Conservation (phyloP, 2,329 filamentous ascomycete genomes). For the Microsporum canis region DNA sequence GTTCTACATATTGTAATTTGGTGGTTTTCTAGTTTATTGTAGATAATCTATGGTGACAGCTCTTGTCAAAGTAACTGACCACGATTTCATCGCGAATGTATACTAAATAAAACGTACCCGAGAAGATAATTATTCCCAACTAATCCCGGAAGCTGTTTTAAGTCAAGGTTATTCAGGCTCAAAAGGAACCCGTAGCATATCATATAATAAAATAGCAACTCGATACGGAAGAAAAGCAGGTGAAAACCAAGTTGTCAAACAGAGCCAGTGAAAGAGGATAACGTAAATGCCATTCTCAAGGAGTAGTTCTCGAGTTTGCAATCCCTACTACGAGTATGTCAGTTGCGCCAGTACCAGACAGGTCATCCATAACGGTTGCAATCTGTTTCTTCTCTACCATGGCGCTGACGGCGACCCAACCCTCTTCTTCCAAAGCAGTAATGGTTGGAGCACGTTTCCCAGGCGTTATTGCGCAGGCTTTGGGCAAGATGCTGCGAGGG, state of each 20-base stretch:
- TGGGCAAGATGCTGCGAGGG: constrained; percentile 53
- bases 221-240: background rate
- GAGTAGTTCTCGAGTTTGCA: constrained; percentile 56
- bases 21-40: too few species aligned
- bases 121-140: too few species aligned
- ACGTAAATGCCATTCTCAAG: constrained; percentile 15
- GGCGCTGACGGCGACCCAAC: constrained; percentile 85
- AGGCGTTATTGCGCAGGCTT: constrained; percentile 68
- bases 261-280: background rate
- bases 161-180: too few species aligned
- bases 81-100: too few species aligned
- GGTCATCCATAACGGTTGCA: constrained; percentile 74
- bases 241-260: background rate
- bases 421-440: constrained; percentile 74
- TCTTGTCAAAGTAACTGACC: too few species aligned
- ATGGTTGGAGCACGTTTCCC: constrained; percentile 89
- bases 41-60: too few species aligned
- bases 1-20: too few species aligned
- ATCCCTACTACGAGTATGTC: constrained; percentile 82
- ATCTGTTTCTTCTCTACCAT: constrained; percentile 89
- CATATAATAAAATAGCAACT: background rate
- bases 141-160: too few species aligned
- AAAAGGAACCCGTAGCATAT: too few species aligned
- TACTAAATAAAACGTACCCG: too few species aligned
- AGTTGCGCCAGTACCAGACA: constrained; percentile 63